These are phyloP conservation scores for Cladosporium sp. DNA, from an alignment of 2,329 filamentous ascomycete species.

Conservation along the genomic window DNA sequence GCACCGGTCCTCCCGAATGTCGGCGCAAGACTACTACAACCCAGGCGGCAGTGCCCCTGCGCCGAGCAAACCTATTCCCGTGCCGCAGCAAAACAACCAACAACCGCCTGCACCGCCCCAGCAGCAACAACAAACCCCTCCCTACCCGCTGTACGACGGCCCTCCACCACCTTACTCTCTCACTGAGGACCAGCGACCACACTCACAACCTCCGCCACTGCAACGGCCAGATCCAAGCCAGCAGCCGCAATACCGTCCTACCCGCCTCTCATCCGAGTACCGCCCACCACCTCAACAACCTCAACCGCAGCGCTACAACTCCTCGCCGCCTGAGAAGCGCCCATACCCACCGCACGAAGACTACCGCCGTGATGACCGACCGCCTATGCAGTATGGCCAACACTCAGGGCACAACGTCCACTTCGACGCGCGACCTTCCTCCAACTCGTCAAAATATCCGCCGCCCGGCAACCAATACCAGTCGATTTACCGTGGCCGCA, in stretches of 20 bases:
- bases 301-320: slow-evolving; percentile 20
- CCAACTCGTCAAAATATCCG: background rate
- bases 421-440: slow-evolving; percentile 8
- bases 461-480: background rate
- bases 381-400: slow-evolving; percentile 12
- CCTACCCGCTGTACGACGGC: slow-evolving; percentile 14
- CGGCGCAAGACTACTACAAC: slow-evolving; percentile 14
- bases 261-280: slow-evolving; percentile 2
- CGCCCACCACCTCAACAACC: slow-evolving; percentile 9
- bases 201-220: slow-evolving; percentile 12
- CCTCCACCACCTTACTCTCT: slow-evolving; percentile 13
- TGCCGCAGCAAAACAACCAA: slow-evolving; percentile 4
- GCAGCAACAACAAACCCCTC: slow-evolving; percentile 5
- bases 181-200: slow-evolving; percentile 7
- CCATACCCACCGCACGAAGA: slow-evolving; percentile 14
- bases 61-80: slow-evolving; percentile 8
- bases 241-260: slow-evolving; percentile 1
- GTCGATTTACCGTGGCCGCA: slow-evolving; percentile 7
- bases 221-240: background rate
- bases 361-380: slow-evolving; percentile 20
- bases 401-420: slow-evolving; percentile 5
- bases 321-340: slow-evolving; percentile 24
- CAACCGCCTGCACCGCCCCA: background rate
- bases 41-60: slow-evolving; percentile 5
- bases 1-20: slow-evolving; percentile 3